Evolutionary conservation across 805 yeast species (phyloP).

Genomic region (Komagataella kurtzmanii): DNA sequence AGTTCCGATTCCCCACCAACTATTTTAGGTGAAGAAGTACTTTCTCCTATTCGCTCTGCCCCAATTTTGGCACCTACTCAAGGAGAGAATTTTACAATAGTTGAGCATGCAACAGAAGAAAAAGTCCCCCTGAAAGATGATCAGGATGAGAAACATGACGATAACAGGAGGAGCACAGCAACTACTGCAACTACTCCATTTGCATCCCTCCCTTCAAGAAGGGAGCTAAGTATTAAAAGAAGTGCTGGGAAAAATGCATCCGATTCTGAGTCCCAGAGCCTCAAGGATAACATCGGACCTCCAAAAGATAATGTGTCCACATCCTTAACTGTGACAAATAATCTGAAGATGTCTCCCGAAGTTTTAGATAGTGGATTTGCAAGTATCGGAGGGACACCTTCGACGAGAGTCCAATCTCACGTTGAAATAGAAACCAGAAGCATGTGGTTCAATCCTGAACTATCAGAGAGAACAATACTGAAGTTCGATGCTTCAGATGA

Average conservation of each 20-base stretch:
- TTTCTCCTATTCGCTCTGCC: neutral
- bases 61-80: neutral
- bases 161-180: slow-evolving; percentile 8
- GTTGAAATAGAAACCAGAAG: neutral
- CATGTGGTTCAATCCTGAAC: neutral
- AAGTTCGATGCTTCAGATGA: neutral
- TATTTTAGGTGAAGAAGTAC: neutral
- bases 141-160: slow-evolving; percentile 2
- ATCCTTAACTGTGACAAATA: neutral
- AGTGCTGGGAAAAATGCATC: neutral
- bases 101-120: slow-evolving; percentile 12
- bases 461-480: neutral
- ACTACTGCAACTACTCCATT: slow-evolving; percentile 10
- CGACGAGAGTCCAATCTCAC: neutral
- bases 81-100: slow-evolving; percentile 7
- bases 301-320: neutral
- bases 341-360: neutral
- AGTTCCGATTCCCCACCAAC: neutral
- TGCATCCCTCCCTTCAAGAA: slow-evolving; percentile 18
- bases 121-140: slow-evolving; percentile 11
- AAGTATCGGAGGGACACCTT: neutral
- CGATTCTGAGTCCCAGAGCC: neutral
- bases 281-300: neutral
- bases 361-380: neutral
- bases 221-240: slow-evolving; percentile 14